phyloP scores from a whole-genome alignment of 2,329 filamentous ascomycete species.

The Cladosporium austrohemisphaericum region DNA sequence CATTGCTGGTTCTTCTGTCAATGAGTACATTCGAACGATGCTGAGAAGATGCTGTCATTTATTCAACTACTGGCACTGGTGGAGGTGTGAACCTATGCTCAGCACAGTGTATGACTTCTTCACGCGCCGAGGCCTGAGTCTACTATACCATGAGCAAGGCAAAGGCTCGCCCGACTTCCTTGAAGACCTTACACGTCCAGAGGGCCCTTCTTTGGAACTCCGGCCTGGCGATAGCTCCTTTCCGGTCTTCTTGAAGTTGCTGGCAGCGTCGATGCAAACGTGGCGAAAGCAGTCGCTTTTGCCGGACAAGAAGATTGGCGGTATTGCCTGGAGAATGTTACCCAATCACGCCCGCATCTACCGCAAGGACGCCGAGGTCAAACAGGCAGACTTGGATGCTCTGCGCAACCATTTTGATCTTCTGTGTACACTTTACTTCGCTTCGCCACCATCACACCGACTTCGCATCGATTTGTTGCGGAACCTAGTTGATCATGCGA shows the following conservation, averaged over 20 bases:
- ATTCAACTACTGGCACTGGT: constrained; percentile 56
- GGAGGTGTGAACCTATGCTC: constrained; percentile 52
- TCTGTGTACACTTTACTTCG: constrained; percentile 57
- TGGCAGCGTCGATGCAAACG: constrained; percentile 48
- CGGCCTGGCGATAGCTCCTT: constrained; percentile 52
- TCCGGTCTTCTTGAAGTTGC: constrained; percentile 56
- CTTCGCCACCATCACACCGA: constrained; percentile 51
- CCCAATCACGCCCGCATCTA: constrained; percentile 60
- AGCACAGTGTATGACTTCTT: constrained; percentile 58
- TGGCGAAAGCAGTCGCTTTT: constrained; percentile 42
- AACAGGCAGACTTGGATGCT: constrained; percentile 53
- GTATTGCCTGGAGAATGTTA: constrained; percentile 55
- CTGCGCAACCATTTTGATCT: constrained; percentile 61
- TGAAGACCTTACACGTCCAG: constrained; percentile 38
- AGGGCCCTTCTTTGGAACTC: constrained; percentile 40
- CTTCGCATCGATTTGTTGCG: constrained; percentile 51
- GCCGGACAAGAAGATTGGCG: constrained; percentile 52
- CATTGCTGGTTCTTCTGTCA: constrained; percentile 44
- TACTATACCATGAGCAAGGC: constrained; percentile 50
- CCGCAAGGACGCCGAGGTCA: constrained; percentile 54
- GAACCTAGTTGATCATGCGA: constrained; percentile 54
- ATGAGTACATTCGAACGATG: constrained; percentile 52
- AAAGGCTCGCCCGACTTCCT: constrained; percentile 54
- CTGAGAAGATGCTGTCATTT: constrained; percentile 53
- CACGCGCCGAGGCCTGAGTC: constrained; percentile 49